Conservation (phyloP, 2,329 filamentous ascomycete species). For the Fusarium buharicum region DNA sequence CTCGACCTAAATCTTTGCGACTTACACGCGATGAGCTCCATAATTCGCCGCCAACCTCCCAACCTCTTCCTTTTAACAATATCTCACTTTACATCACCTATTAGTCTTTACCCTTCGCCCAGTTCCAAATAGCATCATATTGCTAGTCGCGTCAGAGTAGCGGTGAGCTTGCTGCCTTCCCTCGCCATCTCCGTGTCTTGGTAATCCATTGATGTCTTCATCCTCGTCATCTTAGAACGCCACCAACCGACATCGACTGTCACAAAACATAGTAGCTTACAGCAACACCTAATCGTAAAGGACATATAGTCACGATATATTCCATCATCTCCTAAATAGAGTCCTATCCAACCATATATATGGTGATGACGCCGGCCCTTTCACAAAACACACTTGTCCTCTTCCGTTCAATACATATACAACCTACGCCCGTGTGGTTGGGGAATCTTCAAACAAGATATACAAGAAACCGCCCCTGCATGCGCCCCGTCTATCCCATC, state of each 20-base stretch:
- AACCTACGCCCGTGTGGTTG: constrained; percentile 1
- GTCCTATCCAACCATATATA: constrained; percentile 12
- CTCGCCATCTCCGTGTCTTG: not conserved
- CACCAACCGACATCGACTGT: not conserved
- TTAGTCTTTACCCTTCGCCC: constrained; percentile 13
- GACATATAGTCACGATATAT: not conserved
- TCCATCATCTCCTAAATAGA: not conserved
- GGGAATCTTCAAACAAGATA: constrained; percentile 22
- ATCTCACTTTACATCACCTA: constrained; percentile 19
- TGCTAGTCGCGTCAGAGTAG: constrained; percentile 16
- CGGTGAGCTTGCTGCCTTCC: constrained; percentile 19
- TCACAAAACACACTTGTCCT: constrained; percentile 11
- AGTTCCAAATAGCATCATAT: constrained; percentile 2
- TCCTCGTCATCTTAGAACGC: not conserved
- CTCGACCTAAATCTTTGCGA: constrained; percentile 2
- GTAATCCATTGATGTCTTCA: not conserved
- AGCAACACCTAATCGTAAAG: not conserved
- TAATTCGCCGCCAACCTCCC: constrained; percentile 16
- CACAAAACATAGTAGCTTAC: not conserved
- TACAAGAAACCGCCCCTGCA: constrained; percentile 21
- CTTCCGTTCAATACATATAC: constrained; percentile 5
- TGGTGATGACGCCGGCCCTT: constrained; percentile 21
- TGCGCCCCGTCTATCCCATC: constrained; percentile 41
- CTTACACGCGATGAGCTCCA: constrained; percentile 24
- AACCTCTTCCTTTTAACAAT: constrained; percentile 19